A percentile compares a stretch with the other conserved stretches of the same genome.
These are phyloP conservation scores for Suhomyces terraborum DNA, from an alignment of 1,139 yeast species.

Conservation along the genomic window DNA sequence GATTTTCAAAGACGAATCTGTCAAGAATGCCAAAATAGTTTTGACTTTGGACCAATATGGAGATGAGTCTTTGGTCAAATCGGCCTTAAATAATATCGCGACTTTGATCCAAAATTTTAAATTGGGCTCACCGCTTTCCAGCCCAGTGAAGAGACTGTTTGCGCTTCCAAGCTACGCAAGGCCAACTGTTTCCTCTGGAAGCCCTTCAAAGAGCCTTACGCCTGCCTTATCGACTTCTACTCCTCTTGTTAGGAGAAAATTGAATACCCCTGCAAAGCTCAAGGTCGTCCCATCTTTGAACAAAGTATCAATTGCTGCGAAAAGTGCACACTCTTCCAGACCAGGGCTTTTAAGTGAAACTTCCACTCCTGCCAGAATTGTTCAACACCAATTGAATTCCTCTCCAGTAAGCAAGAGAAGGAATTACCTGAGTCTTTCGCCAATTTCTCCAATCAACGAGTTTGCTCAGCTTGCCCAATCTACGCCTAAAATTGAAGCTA, in stretches of 20 bases:
- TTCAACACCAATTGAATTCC: constrained; percentile 9
- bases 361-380: constrained; percentile 11
- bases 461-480: constrained; percentile 3
- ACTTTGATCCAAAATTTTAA: constrained; percentile 26
- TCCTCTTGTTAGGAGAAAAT: constrained; percentile 9
- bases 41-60: constrained; percentile 35
- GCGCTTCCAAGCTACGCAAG: constrained; percentile 33
- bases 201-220: constrained; percentile 15
- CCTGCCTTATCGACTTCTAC: constrained; percentile 9
- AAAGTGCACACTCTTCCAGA: constrained; percentile 3
- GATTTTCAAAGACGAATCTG: constrained; percentile 25
- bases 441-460: constrained; percentile 1
- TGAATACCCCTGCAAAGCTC: constrained; percentile 15
- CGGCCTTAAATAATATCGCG: constrained; percentile 32
- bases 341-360: constrained; percentile 2
- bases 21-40: constrained; percentile 27
- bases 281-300: constrained; percentile 13
- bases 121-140: constrained; percentile 15
- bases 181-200: constrained; percentile 31
- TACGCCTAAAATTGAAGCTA: constrained; percentile 5
- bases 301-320: constrained; percentile 10
- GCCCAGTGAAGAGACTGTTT: constrained; percentile 7
- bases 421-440: neutral
- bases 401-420: constrained; percentile 11
- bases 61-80: constrained; percentile 28